Evolutionary conservation across 176 grass and related monocot genomes (phyloP).

Genomic region (Bothriochloa decipiens): DNA sequence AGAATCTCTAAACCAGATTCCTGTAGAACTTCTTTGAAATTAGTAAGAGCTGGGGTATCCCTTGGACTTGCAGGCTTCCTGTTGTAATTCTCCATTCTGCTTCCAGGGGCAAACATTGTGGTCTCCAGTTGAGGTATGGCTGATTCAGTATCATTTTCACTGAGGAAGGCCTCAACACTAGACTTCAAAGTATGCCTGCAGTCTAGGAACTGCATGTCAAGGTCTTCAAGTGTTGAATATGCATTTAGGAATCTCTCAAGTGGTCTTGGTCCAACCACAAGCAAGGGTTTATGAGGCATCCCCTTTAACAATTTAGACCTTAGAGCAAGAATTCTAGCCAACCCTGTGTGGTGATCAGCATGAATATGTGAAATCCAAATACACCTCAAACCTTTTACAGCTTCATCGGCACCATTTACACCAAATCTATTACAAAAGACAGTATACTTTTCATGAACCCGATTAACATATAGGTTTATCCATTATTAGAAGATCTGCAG

Average conservation of each 20-base stretch:
- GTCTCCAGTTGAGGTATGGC: slow-evolving; percentile 39
- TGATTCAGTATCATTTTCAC: slow-evolving; percentile 28
- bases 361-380: slow-evolving; percentile 99
- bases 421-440: slow-evolving; percentile 62
- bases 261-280: slow-evolving; percentile 90
- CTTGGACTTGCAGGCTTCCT: slow-evolving; percentile 67
- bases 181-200: slow-evolving; percentile 86
- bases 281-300: slow-evolving; percentile 66
- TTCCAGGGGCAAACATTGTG: slow-evolving; percentile 73
- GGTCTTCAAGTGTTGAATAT: slow-evolving; percentile 89
- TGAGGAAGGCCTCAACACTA: slow-evolving; percentile 46
- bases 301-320: slow-evolving; percentile 65
- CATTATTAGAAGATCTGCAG: neutral
- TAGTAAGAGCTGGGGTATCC: slow-evolving; percentile 51
- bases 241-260: slow-evolving; percentile 94
- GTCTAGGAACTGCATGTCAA: slow-evolving; percentile 95
- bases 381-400: slow-evolving; percentile 66
- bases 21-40: slow-evolving; percentile 67
- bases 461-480: slow-evolving; percentile 29
- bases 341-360: slow-evolving; percentile 91
- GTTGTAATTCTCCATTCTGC: slow-evolving; percentile 87
- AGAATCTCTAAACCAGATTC: slow-evolving; percentile 70
- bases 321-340: slow-evolving; percentile 87
- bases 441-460: slow-evolving; percentile 23
- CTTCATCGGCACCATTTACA: slow-evolving; percentile 80